Percentiles rank a stretch among this genome's conserved stretches.
phyloP scores from a whole-genome alignment of 2,329 filamentous ascomycete species.

The Monilinia polystroma region DNA sequence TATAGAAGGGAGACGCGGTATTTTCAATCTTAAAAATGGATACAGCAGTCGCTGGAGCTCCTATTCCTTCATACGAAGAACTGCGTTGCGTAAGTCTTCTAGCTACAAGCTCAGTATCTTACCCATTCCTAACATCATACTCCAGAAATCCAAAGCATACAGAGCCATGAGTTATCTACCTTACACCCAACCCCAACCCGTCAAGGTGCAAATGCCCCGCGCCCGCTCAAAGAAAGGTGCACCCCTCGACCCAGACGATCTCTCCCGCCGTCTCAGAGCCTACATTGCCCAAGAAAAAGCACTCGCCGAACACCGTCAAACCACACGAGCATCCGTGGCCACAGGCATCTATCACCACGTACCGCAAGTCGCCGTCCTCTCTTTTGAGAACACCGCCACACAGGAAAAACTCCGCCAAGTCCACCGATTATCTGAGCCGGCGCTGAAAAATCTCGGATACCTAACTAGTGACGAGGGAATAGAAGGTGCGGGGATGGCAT shows the following conservation, averaged over 20 bases:
- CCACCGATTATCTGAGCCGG: conserved; percentile 48
- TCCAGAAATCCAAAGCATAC: conserved; percentile 20
- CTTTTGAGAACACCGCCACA: conserved; percentile 56
- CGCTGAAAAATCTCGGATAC: conserved; percentile 45
- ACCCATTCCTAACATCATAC: not conserved
- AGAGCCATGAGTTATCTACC: conserved; percentile 36
- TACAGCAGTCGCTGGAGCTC: not conserved
- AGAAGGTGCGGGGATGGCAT: not conserved
- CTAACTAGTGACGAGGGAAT: conserved; percentile 26
- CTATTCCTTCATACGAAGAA: conserved; percentile 7
- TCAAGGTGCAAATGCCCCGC: conserved; percentile 24
- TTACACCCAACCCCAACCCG: conserved; percentile 18
- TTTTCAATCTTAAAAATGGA: not conserved
- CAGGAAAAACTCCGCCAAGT: conserved; percentile 44
- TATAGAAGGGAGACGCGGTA: not conserved
- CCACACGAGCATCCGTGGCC: conserved; percentile 27
- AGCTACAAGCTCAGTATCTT: not conserved
- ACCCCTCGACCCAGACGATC: conserved; percentile 55
- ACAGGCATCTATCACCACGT: conserved; percentile 48
- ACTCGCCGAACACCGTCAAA: conserved; percentile 35
- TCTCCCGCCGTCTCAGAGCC: conserved; percentile 51
- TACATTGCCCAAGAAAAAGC: conserved; percentile 53
- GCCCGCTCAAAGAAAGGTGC: conserved; percentile 37
- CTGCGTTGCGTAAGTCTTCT: conserved; percentile 5
- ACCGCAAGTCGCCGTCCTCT: conserved; percentile 53